Conservation (phyloP, 129 eudicot species). For the Saposhnikovia divaricata region DNA sequence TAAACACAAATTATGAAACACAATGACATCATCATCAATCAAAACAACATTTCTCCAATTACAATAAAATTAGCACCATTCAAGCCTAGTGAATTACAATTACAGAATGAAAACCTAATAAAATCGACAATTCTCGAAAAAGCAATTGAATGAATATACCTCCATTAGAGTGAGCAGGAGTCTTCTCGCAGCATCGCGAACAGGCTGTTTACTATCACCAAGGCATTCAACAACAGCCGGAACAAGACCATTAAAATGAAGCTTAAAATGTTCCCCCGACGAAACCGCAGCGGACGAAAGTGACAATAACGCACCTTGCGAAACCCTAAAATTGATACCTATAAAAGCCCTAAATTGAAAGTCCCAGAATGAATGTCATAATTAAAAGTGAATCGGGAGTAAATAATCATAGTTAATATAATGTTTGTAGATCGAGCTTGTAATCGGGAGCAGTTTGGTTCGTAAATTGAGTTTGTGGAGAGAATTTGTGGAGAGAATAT, state of each 20-base stretch:
- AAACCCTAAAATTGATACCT: constrained; percentile 11
- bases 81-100: not conserved
- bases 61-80: not conserved
- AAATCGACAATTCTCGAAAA: not conserved
- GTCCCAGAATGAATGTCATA: too few species aligned
- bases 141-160: not conserved
- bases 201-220: constrained; percentile 8
- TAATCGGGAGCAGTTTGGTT: too few species aligned
- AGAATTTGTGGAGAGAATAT: too few species aligned
- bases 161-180: not conserved
- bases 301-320: constrained; percentile 1
- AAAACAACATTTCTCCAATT: not conserved
- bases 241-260: constrained; percentile 7
- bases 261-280: not conserved
- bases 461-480: too few species aligned
- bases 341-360: too few species aligned
- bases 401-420: too few species aligned
- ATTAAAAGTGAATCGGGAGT: too few species aligned
- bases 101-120: not conserved
- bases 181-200: not conserved
- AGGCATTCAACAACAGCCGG: not conserved
- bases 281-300: not conserved
- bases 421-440: too few species aligned
- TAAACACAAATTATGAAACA: not conserved
- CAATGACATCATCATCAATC: not conserved